Conservation (phyloP, 306 rosid species). For the Rubus parviflorus region DNA sequence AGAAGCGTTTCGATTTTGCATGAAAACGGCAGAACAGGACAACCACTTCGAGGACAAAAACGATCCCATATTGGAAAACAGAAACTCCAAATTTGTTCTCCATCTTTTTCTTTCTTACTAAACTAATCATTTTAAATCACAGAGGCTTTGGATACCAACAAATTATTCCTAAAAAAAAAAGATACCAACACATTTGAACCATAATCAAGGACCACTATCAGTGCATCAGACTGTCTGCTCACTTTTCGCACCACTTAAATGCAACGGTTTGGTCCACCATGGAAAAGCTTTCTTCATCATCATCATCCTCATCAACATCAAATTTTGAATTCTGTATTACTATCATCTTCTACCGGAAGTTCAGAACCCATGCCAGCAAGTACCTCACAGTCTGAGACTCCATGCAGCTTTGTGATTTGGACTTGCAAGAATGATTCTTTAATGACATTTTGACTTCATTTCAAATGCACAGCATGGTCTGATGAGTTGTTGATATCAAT, state of each 20-base stretch:
- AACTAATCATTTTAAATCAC: neutral
- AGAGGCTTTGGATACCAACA: constrained; percentile 27
- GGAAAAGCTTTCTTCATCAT: constrained; percentile 26
- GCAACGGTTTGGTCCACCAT: constrained; percentile 46
- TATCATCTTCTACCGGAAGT: neutral
- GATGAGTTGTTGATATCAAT: too few species aligned
- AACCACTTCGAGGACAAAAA: constrained; percentile 32
- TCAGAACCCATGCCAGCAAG: neutral
- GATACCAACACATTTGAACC: constrained; percentile 28
- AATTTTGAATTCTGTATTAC: neutral
- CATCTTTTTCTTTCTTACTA: constrained; percentile 2
- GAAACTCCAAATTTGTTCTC: constrained; percentile 23
- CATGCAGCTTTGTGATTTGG: neutral
- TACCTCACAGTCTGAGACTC: neutral
- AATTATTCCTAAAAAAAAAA: neutral
- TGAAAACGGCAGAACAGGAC: constrained; percentile 22
- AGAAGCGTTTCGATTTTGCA: constrained; percentile 13
- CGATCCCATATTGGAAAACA: constrained; percentile 24
- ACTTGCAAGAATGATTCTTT: constrained; percentile 6
- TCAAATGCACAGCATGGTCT: too few species aligned
- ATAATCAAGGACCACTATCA: constrained; percentile 42
- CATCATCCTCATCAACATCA: constrained; percentile 20
- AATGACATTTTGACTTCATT: too few species aligned
- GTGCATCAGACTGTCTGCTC: constrained; percentile 28
- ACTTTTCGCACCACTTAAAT: constrained; percentile 27